These are phyloP conservation scores for Candida namnaoensis DNA, from an alignment of 805 yeast genomes.

Conservation along the genomic window DNA sequence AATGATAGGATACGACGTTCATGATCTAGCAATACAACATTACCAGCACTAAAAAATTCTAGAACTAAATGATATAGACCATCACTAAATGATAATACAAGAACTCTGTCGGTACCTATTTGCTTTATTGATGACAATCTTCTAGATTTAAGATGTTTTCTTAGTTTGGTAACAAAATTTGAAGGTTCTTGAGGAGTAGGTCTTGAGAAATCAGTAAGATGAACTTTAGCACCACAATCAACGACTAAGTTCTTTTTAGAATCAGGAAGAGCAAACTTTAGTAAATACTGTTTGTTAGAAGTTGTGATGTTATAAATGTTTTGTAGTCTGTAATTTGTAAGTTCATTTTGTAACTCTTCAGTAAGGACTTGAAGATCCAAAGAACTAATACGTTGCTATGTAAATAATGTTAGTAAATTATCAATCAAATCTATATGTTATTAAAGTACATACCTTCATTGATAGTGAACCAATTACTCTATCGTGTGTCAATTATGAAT, in stretches of 20 bases:
- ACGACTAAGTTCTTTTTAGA: constrained; percentile 67
- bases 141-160: constrained; percentile 80
- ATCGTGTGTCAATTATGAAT: too few species aligned
- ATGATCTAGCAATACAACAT: constrained; percentile 68
- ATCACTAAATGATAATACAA: constrained; percentile 78
- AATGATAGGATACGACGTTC: constrained; percentile 59
- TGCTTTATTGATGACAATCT: constrained; percentile 68
- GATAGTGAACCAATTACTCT: too few species aligned
- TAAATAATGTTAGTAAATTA: too few species aligned
- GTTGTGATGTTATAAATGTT: constrained; percentile 78
- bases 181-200: constrained; percentile 79
- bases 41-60: constrained; percentile 95
- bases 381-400: constrained; percentile 77
- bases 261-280: constrained; percentile 79
- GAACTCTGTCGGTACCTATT: constrained; percentile 72
- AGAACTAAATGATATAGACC: constrained; percentile 70
- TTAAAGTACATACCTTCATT: background rate
- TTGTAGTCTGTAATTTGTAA: constrained; percentile 64
- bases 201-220: constrained; percentile 72
- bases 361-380: constrained; percentile 70
- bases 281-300: constrained; percentile 61
- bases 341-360: constrained; percentile 47
- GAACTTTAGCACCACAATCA: constrained; percentile 81
- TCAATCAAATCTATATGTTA: too few species aligned
- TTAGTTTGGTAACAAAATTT: constrained; percentile 72